Evolutionary conservation across 805 yeast genomes (phyloP), one percentile per base, ranked within the genome.

Genomic region (Wickerhamiella kurtzmanii): DNA sequence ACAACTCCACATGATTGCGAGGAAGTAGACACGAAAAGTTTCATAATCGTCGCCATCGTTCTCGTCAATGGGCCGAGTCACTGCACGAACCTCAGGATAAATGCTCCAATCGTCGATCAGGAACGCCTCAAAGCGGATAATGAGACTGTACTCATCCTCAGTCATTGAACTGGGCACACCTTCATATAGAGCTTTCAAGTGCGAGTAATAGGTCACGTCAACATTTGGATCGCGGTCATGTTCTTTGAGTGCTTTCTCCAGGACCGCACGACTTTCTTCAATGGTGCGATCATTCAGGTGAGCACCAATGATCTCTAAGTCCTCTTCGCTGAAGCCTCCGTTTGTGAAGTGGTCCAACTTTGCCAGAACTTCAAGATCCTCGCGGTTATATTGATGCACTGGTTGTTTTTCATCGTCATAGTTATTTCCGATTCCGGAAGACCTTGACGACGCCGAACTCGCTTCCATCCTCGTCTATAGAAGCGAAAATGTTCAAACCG

Each of bases 31-130:
- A 45, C 81, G 67, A 43, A 73, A 53, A 3, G 78, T 75, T 47
- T 76, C 77, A 38, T 62, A 64, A 1, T 19, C 35, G 11, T 20
- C 46, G 18, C 9, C 43, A n/a, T 44, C 72, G 17, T 6, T 18
- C 48, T 76, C 79, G 53, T 76, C 80, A 40, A 57, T 64, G 1
- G 79, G 73, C 28, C 70, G 73, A 3, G 74, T 70, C 28, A 76
- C 73, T 4, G 81, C 71, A 22, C 82, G 63, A 13, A 77, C 77
- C 54, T 76, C 80, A 2, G 80, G 78, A 51, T 76, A 76, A 3
- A 79, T 78, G 0, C 80, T 74, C 58, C 70, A 71, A 50, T 57
- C 62, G 43, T 53, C 39, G 41, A 61, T 63, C 39, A 73, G 56
- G 25, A 66, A 69, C 3, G 76, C 76, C 48, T 71, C 70, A 28